A percentile compares a stretch with the other conserved stretches of the same genome.
These are phyloP conservation scores for Amanita polypyramis DNA, from an alignment of 768 basidiomycete species.

Conservation along the genomic window DNA sequence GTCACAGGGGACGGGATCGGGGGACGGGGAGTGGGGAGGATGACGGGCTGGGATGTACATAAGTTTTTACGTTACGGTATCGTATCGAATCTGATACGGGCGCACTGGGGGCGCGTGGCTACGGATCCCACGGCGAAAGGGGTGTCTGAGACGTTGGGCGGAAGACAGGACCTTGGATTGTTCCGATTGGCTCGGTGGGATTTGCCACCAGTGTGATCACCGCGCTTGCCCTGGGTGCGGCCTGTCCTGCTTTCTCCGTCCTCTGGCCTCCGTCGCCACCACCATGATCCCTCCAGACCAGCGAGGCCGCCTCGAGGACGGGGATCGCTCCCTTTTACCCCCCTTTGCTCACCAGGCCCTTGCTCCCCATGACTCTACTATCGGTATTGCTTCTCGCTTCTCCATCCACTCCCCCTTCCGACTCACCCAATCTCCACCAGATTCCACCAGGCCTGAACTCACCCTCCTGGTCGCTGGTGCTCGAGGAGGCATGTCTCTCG, in stretches of 20 bases:
- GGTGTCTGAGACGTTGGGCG: not conserved
- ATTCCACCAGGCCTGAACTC: constrained; percentile 29
- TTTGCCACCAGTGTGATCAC: constrained; percentile 31
- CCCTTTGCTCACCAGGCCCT: constrained; percentile 13
- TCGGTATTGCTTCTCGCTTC: constrained; percentile 24
- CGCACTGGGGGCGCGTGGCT: constrained; percentile 38
- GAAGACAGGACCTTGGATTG: constrained; percentile 25
- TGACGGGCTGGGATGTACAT: constrained; percentile 27
- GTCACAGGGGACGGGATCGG: constrained; percentile 13
- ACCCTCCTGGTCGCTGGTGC: constrained; percentile 77
- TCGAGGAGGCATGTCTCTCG: constrained; percentile 44
- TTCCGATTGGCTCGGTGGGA: constrained; percentile 64
- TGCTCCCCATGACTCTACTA: constrained; percentile 25
- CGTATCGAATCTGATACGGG: too few species aligned
- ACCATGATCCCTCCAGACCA: constrained; percentile 53
- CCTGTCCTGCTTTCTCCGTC: constrained; percentile 45
- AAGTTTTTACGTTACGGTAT: too few species aligned
- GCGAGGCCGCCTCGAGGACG: constrained; percentile 35
- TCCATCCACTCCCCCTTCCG: constrained; percentile 10
- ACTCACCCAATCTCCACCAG: constrained; percentile 16
- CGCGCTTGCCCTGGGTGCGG: constrained; percentile 49
- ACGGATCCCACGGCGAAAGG: constrained; percentile 32
- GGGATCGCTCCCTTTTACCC: constrained; percentile 19
- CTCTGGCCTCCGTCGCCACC: constrained; percentile 32
- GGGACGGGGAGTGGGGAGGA: constrained; percentile 11